Evolutionary conservation across 129 eudicot genomes (phyloP), one percentile per base, ranked within the genome.

Genomic region (Flaveria bidentis): DNA sequence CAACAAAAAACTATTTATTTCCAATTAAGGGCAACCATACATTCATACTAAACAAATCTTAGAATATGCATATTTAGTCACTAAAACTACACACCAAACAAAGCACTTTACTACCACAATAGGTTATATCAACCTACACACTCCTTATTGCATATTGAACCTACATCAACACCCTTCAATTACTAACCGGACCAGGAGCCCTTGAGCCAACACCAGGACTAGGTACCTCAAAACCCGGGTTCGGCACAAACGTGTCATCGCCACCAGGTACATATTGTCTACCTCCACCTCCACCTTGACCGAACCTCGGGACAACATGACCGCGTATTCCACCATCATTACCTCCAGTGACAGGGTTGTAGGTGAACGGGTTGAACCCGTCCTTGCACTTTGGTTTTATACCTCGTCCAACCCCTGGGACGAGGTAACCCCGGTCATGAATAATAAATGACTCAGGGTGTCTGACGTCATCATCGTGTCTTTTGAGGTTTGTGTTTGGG

Each of bases 191-290:
- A 20, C 63, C 64, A 46, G 84, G 78, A 75, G 73, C 17, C 10
- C 68, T 42, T 5, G 83, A 83, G 8, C 76, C 64, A 17, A 20
- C 23, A 14, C 50, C 53, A 41, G 88, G 78, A 49, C 1, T 66
- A 2, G 86, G 92, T 41, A 82, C 90, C 81, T 85, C 92, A 16
- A 79, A 67, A 1, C 92, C 90, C n/a, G 96, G 88, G 82, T 85
- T 85, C 5, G 96, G 96, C 55, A 86, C 58, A 9, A 57, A 69
- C 3, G 88, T 89, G 67, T 90, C 96, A 78, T 87, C 96, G 1
- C 84, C 88, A 22, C 96, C 90, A 0, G 92, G 96, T 42, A 85
- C 2, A 47, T 70, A 82, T 63, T 66, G 66, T 36, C 78, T 45
- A 9, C 75, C 74, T 17, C 22, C 22, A 20, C 22, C 22, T 20